Percentiles rank a stretch among this genome's conserved stretches.
Evolutionary conservation across 208 protist species (phyloP).

Genomic region (Crithidia expoeki): DNA sequence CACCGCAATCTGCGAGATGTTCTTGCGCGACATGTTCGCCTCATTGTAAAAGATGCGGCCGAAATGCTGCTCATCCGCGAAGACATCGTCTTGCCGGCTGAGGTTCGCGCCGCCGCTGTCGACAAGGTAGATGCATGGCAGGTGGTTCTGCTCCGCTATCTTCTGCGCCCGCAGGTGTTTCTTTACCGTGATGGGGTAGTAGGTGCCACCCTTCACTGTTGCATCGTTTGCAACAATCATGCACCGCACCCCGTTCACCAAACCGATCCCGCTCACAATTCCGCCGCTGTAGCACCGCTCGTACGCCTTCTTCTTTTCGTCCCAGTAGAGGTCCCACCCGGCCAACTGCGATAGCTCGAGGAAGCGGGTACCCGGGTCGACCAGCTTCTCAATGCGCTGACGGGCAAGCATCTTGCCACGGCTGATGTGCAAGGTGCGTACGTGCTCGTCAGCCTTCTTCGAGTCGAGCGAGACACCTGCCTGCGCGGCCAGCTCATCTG

Average conservation of each 20-base stretch:
- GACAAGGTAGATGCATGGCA: constrained; percentile 98
- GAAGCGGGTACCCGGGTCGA: constrained; percentile 94
- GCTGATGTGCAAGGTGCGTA: constrained; percentile 40
- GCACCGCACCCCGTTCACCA: constrained; percentile 82
- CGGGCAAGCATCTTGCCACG: constrained; percentile 90
- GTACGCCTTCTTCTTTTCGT: constrained; percentile 49
- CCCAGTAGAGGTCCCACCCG: constrained; percentile 93
- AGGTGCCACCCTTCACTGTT: constrained; percentile 97
- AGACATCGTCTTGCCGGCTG: constrained; percentile 91
- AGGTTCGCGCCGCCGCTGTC: constrained; percentile 97
- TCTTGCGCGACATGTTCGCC: constrained; percentile 93
- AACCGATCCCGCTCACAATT: constrained; percentile 95
- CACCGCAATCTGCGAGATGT: constrained; percentile 96
- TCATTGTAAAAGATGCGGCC: constrained; percentile 98
- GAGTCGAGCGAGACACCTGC: constrained; percentile 25
- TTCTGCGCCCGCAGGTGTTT: constrained; percentile 97
- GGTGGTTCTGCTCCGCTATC: constrained; percentile 94
- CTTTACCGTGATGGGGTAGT: constrained; percentile 98
- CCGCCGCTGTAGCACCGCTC: constrained; percentile 89
- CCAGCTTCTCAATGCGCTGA: constrained; percentile 90
- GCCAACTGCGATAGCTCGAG: constrained; percentile 96
- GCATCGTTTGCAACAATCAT: constrained; percentile 98
- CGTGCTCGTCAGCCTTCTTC: constrained; percentile 21
- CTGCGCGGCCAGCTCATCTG: constrained; percentile 18
- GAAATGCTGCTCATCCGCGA: constrained; percentile 97